Percentiles rank a stretch among this genome's conserved stretches.
These are phyloP conservation scores for Mycena polygramma DNA, from an alignment of 768 basidiomycete genomes.

Conservation along the genomic window DNA sequence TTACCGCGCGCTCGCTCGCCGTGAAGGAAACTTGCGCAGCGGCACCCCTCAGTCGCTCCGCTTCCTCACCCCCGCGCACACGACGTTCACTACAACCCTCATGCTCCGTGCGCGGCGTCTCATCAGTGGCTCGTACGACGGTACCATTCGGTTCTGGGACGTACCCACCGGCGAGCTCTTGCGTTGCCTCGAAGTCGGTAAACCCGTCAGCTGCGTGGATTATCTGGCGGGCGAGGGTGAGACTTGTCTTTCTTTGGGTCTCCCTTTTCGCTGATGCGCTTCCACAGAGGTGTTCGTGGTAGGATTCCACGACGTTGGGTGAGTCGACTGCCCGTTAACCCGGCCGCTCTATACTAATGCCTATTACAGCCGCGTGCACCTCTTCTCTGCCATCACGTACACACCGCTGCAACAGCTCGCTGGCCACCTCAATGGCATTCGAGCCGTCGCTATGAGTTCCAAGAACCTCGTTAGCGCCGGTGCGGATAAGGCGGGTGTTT, in stretches of 20 bases:
- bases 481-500: slow-evolving; percentile 56
- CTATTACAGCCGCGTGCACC: slow-evolving; percentile 80
- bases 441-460: slow-evolving; percentile 88
- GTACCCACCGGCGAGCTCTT: slow-evolving; percentile 72
- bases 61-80: slow-evolving; percentile 83
- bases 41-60: slow-evolving; percentile 82
- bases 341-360: background rate
- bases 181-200: slow-evolving; percentile 87
- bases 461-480: slow-evolving; percentile 90
- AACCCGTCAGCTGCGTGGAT: slow-evolving; percentile 92
- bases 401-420: slow-evolving; percentile 86
- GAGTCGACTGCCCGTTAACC: slow-evolving; percentile 40
- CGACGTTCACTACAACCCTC: slow-evolving; percentile 89
- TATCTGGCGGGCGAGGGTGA: slow-evolving; percentile 84
- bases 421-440: slow-evolving; percentile 90
- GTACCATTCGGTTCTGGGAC: slow-evolving; percentile 95
- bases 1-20: slow-evolving; percentile 85
- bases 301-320: slow-evolving; percentile 95
- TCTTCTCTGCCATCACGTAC: slow-evolving; percentile 89
- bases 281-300: slow-evolving; percentile 86
- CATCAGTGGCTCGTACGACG: slow-evolving; percentile 92
- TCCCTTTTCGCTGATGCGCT: background rate
- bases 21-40: slow-evolving; percentile 85
- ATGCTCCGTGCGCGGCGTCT: slow-evolving; percentile 82
- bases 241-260: slow-evolving; percentile 29